These are phyloP conservation scores for Phyllosticta citriasiana DNA, from an alignment of 2,329 filamentous ascomycete genomes.

Conservation along the genomic window DNA sequence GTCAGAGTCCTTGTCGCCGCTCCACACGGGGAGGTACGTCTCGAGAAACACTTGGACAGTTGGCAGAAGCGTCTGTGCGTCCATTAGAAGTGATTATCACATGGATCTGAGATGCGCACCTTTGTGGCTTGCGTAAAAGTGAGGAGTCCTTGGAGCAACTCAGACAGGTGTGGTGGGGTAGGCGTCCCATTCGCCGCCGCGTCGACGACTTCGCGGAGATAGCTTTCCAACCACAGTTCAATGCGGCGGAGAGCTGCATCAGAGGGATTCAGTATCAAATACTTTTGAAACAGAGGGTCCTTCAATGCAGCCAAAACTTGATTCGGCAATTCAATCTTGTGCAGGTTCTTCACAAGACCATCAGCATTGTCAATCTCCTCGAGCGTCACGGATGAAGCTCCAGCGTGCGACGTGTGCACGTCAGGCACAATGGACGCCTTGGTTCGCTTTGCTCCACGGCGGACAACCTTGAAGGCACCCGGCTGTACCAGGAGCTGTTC, in stretches of 20 bases:
- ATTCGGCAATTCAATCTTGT: conserved; percentile 71
- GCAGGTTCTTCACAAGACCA: conserved; percentile 60
- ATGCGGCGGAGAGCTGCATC: conserved; percentile 21
- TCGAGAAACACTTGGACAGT: conserved; percentile 24
- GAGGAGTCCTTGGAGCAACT: conserved; percentile 24
- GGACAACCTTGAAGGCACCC: conserved; percentile 54
- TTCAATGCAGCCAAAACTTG: conserved; percentile 69
- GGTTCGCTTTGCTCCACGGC: conserved; percentile 39
- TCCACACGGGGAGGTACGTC: conserved; percentile 27
- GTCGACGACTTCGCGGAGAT: conserved; percentile 2
- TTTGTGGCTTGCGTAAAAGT: conserved; percentile 26
- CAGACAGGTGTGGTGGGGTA: conserved; percentile 17
- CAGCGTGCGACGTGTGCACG: conserved; percentile 62
- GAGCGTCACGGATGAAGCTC: conserved; percentile 39
- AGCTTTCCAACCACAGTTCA: conserved; percentile 21
- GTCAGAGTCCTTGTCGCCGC: conserved; percentile 23
- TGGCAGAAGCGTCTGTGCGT: conserved; percentile 21
- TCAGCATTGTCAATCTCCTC: conserved; percentile 68
- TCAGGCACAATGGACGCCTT: conserved; percentile 47
- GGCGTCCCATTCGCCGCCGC: conserved; percentile 11
- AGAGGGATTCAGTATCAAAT: conserved; percentile 45
- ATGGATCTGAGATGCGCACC: conserved; percentile 16
- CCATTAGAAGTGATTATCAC: neutral
- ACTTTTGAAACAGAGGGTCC: conserved; percentile 70
- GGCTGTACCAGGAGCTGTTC: conserved; percentile 31